These are phyloP conservation scores for Blastobotrys attinorum DNA, from an alignment of 805 yeast genomes.

Conservation along the genomic window DNA sequence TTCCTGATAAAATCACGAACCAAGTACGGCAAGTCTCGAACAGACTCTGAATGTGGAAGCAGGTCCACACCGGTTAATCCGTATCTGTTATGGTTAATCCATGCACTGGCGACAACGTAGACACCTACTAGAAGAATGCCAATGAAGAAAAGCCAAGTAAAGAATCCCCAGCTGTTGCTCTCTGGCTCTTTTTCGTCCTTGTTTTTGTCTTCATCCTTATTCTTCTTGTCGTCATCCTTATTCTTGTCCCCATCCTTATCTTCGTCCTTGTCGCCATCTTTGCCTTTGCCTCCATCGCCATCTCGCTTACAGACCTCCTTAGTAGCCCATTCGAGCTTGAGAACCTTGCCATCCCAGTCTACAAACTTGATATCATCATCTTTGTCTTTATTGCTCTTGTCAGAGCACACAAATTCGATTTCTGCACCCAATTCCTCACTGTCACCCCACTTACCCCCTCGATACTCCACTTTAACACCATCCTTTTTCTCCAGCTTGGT, in stretches of 20 bases:
- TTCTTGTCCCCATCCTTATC: constrained; percentile 25
- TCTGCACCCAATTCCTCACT: constrained; percentile 31
- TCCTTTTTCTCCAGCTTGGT: constrained; percentile 10
- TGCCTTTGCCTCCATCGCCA: no score
- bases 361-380: constrained; percentile 8
- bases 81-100: constrained; percentile 66
- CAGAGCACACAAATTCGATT: constrained; percentile 24
- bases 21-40: constrained; percentile 66
- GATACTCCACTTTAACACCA: constrained; percentile 35
- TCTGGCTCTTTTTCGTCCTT: constrained; percentile 28
- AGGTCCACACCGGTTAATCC: constrained; percentile 55
- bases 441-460: constrained; percentile 67
- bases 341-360: constrained; percentile 16
- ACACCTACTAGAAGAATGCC: constrained; percentile 61
- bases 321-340: constrained; percentile 17
- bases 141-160: constrained; percentile 76
- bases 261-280: constrained; percentile 24
- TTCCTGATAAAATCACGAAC: constrained; percentile 67
- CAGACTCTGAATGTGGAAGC: constrained; percentile 33
- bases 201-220: constrained; percentile 18
- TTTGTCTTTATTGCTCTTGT: constrained; percentile 16
- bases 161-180: constrained; percentile 65
- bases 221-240: constrained; percentile 15
- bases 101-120: constrained; percentile 66
- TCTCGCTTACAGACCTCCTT: constrained; percentile 22